Conservation (phyloP, 176 grass and related monocot genomes). For the Luzula sylvatica region DNA sequence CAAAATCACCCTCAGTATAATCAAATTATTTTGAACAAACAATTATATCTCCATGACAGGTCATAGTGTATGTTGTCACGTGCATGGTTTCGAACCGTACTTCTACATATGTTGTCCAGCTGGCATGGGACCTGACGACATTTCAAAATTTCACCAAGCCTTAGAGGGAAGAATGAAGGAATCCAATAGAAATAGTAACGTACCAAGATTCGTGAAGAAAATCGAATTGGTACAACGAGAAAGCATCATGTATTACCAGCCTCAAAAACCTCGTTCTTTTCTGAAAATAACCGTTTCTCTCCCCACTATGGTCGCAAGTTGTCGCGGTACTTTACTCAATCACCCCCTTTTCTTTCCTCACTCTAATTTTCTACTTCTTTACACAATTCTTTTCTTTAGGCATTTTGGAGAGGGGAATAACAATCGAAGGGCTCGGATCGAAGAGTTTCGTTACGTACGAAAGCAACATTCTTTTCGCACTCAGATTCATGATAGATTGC, state of each 20-base stretch:
- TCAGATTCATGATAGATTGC: constrained; percentile 96
- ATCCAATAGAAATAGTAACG: constrained; percentile 89
- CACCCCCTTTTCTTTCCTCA: too few relatives aligned
- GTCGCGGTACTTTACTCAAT: constrained; percentile 42
- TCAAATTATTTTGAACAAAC: neutral
- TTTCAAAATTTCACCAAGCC: constrained; percentile 70
- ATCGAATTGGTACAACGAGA: constrained; percentile 86
- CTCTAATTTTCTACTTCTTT: too few relatives aligned
- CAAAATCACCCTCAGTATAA: too few relatives aligned
- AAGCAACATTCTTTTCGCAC: constrained; percentile 97
- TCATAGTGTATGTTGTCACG: constrained; percentile 84
- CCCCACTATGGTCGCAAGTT: constrained; percentile 92
- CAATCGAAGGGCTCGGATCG: constrained; percentile 69
- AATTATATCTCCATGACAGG: constrained; percentile 34
- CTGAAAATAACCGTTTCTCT: constrained; percentile 91
- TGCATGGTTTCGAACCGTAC: constrained; percentile 96
- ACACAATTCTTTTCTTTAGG: constrained; percentile 32
- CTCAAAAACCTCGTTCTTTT: constrained; percentile 57
- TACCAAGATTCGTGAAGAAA: constrained; percentile 77
- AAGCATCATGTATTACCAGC: constrained; percentile 98
- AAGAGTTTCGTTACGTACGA: constrained; percentile 90
- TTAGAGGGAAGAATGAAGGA: constrained; percentile 94
- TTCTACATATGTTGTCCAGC: constrained; percentile 69
- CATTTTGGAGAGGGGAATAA: constrained; percentile 85
- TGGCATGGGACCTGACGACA: constrained; percentile 89